Conservation (phyloP, 306 rosid genomes). For the Purshia tridentata region DNA sequence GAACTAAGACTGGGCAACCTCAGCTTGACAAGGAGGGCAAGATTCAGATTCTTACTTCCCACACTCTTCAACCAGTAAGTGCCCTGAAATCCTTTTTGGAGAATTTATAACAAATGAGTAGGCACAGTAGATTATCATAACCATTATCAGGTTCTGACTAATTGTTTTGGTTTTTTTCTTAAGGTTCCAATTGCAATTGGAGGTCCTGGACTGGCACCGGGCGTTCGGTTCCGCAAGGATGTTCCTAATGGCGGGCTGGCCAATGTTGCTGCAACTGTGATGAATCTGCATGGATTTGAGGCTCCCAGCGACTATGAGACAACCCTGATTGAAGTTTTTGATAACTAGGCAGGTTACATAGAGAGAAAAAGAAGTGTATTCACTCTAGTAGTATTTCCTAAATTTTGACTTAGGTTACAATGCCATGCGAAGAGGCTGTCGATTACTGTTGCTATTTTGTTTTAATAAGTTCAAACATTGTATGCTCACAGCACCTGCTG, state of each 20-base stretch:
- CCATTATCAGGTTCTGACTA: not conserved
- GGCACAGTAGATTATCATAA: no score
- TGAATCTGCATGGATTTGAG: conserved; percentile 87
- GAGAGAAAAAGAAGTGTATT: not conserved
- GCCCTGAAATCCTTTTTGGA: not conserved
- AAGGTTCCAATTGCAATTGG: conserved; percentile 97
- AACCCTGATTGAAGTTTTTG: conserved; percentile 76
- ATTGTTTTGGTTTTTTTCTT: conserved; percentile 4
- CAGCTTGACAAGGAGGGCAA: conserved; percentile 76
- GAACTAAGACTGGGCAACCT: conserved; percentile 84
- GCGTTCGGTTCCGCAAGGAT: conserved; percentile 69
- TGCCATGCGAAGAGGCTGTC: conserved; percentile 9
- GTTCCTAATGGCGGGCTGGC: conserved; percentile 82
- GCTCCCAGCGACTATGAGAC: conserved; percentile 94
- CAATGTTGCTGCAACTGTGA: conserved; percentile 95
- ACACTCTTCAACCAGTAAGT: conserved; percentile 96
- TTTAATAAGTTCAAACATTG: conserved; percentile 28
- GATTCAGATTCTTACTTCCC: conserved; percentile 91
- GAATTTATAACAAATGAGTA: not conserved
- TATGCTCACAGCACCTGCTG: not conserved
- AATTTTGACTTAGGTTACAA: conserved; percentile 30
- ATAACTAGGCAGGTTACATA: conserved; percentile 23
- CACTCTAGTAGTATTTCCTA: conserved; percentile 10
- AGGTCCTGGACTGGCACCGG: conserved; percentile 86
- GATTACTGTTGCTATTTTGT: not conserved